These are phyloP conservation scores for Marasmius oreades DNA, from an alignment of 1,284 basidiomycete genomes.

Conservation along the genomic window DNA sequence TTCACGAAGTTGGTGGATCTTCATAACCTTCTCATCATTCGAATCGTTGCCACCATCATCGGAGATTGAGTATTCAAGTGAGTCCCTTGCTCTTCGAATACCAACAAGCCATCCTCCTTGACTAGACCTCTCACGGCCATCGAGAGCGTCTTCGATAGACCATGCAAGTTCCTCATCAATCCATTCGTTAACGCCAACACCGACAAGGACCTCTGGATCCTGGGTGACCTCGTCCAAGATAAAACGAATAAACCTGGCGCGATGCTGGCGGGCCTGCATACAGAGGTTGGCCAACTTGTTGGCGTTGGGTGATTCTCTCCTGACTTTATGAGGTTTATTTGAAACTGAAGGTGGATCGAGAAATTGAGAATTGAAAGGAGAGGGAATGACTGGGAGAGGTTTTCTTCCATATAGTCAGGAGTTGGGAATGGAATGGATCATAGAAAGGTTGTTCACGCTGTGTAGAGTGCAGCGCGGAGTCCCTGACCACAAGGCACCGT, in stretches of 20 bases:
- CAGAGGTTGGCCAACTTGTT: slow-evolving; percentile 21
- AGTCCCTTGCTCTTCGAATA: slow-evolving; percentile 6
- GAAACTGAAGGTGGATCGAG: neutral
- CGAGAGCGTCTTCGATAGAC: slow-evolving; percentile 25
- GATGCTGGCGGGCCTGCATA: slow-evolving; percentile 34
- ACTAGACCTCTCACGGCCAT: slow-evolving; percentile 30
- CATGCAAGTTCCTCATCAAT: slow-evolving; percentile 26
- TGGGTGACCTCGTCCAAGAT: slow-evolving; percentile 30
- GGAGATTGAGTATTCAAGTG: no score
- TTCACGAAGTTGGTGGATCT: slow-evolving; percentile 6
- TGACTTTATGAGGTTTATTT: neutral
- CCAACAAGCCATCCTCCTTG: slow-evolving; percentile 34
- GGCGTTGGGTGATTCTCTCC: neutral
- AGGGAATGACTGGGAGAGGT: slow-evolving; percentile 17
- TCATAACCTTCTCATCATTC: slow-evolving; percentile 1
- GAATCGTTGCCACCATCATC: slow-evolving; percentile 2
- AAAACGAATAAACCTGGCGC: slow-evolving; percentile 33
- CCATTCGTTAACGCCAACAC: slow-evolving; percentile 20
- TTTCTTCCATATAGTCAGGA: slow-evolving; percentile 13
- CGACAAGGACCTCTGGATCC: slow-evolving; percentile 10
- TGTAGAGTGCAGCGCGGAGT: no score
- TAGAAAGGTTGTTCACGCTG: neutral
- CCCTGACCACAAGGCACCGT: no score
- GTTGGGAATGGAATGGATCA: neutral
- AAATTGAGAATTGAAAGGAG: neutral